Base-by-base conservation (phyloP, 768 basidiomycete species). In the Obba rivulosa region DNA sequence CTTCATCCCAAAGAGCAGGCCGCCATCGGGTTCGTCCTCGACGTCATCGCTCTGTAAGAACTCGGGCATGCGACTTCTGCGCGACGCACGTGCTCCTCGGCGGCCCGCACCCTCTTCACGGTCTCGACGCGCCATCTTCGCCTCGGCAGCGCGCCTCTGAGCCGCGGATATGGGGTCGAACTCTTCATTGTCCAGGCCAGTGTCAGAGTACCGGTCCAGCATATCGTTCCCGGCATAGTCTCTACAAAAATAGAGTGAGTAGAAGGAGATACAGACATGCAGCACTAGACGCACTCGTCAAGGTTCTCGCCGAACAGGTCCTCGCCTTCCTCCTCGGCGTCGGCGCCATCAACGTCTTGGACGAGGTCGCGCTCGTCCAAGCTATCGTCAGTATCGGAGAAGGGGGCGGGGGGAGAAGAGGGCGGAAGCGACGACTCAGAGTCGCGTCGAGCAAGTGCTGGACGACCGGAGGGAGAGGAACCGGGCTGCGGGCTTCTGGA, bases 11-110 rank as follows among this genome's bases (percentile, higher is more conserved):
- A 77, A 87, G 50, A 68, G 79, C 69, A 69, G 81, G 55, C 69
- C 76, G 36, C 75, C 81, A 22, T 67, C 71, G 48, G 79, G 76
- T 40, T 81, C 81, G 46, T 83, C 85, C 37, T 81, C 86, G 41
- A 85, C 87, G 36, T 85, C 87, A 51, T 88, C 88, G 51, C 91
- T 87, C 42, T 86, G 85, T 44, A 99, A 65, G 65, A 98, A 97
- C 8, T 83, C 84, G 11, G 92, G 96, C 46, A 87, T 88, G 44
- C 88, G 83, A 56, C 78, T 83, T 45, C 94, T 76, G 44, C 82
- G 75, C 21, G 87, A 81, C 31, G 91, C 92, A 50, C 92, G 81
- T 43, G 73, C 71, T 20, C 87, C 89, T 20, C 77, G 76, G 46
- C 77, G 75, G 35, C 88, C 86, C 14, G 76, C 71, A 8, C 79